These are phyloP conservation scores for Stephania cephalantha DNA, from an alignment of 164 flowering plant species.

Conservation along the genomic window DNA sequence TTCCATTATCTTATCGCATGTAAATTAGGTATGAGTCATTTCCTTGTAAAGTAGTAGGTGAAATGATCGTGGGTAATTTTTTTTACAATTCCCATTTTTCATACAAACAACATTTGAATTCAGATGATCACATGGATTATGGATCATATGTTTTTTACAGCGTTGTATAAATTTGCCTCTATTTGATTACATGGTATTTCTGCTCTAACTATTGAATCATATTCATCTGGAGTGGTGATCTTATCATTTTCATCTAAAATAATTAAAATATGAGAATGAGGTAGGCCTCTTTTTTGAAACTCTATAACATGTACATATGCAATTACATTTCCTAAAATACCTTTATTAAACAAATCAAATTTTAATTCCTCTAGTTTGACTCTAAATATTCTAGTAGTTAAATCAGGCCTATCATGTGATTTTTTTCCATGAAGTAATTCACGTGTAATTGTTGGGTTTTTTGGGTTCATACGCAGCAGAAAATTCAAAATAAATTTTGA, in stretches of 20 bases:
- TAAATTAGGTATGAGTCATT: background rate
- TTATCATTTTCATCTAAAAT: slow-evolving; percentile 1
- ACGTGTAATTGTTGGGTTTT: no score
- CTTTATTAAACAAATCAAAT: background rate
- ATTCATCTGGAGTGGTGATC: background rate
- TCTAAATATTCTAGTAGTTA: background rate
- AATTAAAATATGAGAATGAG: background rate
- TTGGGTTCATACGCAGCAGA: no score
- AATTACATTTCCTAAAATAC: background rate
- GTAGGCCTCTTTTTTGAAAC: slow-evolving; percentile 1
- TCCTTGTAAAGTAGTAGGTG: background rate
- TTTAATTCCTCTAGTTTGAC: background rate
- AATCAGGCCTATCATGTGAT: slow-evolving; percentile 19
- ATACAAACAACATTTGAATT: background rate
- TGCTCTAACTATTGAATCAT: slow-evolving; percentile 3
- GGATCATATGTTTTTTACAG: slow-evolving; percentile 1
- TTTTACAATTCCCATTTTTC: background rate
- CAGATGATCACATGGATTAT: background rate
- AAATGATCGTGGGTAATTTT: background rate
- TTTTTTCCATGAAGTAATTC: background rate
- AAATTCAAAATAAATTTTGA: no score
- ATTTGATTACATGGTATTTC: background rate
- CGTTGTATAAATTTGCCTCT: background rate
- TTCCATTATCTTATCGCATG: background rate
- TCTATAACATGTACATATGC: background rate